Evolutionary conservation across 805 yeast genomes (phyloP), one percentile per base, ranked within the genome.

Genomic region (Metschnikowia shivogae): DNA sequence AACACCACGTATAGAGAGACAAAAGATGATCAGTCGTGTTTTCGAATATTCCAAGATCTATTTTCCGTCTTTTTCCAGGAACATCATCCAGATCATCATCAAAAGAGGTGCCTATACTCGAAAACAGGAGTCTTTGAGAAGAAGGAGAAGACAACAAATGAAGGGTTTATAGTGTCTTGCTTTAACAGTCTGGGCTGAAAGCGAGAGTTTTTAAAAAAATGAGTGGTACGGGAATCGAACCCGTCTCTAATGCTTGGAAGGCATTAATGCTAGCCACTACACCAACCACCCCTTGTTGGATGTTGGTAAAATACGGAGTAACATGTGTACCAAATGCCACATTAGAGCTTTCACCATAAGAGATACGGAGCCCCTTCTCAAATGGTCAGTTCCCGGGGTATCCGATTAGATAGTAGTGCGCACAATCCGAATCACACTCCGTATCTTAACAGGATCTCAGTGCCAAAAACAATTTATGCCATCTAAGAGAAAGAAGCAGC

Each of bases 181-280:
- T 22, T 22, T 4, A 22, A 22, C 8, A 22, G 26, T 13, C 6
- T 1, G 36, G 2, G 19, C 1, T 33, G 37, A 7, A 22, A 22
- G 17, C 17, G 17, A 17, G 17, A 17, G 17, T 17, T 17, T 26
- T 12, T 3, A 22, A 65, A 67, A 64, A 63, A 57, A 55, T 53
- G 88, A 82, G 82, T 81, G 83, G 82, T 81, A 81, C 84, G 89
- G 85, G 92, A 84, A 82, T 84, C 89, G 92, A 84, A 84, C 92
- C 89, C 90, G 78, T 82, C 88, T 80, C 90, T 73, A 84, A 80
- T 81, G 89, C 90, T 85, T 84, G 90, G 90, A 85, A 84, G 89
- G 89, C 89, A 81, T 79, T 81, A 73, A 84, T 84, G 87, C 81
- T 84, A 82, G 81, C 92, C 90, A 81, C 87, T 84, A 84, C 88